Percentiles rank a stretch among this genome's conserved stretches.
phyloP scores from a whole-genome alignment of 2,329 filamentous ascomycete genomes.

The Dichotomopilus funicola region DNA sequence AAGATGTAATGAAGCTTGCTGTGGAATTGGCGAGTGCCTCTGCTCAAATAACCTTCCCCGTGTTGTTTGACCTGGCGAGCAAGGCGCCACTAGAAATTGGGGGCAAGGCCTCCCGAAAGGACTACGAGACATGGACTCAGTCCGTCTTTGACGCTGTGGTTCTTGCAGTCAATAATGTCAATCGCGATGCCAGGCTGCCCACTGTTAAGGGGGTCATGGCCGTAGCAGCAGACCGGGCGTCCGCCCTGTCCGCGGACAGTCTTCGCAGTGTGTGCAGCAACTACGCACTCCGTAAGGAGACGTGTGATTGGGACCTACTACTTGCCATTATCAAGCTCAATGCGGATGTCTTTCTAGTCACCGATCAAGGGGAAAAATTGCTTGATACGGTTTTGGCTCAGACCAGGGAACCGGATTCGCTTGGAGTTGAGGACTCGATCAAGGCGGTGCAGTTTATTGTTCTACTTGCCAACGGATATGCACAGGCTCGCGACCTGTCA shows the following conservation, averaged over 20 bases:
- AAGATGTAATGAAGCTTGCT: constrained; percentile 37
- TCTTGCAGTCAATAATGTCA: constrained; percentile 22
- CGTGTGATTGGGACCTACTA: constrained; percentile 39
- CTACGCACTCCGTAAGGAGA: constrained; percentile 33
- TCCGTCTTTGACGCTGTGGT: constrained; percentile 31
- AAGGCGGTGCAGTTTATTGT: constrained; percentile 32
- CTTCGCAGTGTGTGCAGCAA: constrained; percentile 38
- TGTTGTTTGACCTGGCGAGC: constrained; percentile 40
- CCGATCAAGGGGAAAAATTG: constrained; percentile 33
- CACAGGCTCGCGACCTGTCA: constrained; percentile 37
- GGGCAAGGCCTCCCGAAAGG: constrained; percentile 35
- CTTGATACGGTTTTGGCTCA: constrained; percentile 36
- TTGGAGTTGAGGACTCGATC: constrained; percentile 15
- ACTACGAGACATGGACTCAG: constrained; percentile 37
- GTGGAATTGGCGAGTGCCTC: constrained; percentile 34
- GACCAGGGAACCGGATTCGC: constrained; percentile 23
- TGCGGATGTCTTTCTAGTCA: constrained; percentile 39
- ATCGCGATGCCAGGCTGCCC: constrained; percentile 17
- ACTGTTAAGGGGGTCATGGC: constrained; percentile 29
- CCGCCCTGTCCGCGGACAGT: constrained; percentile 33
- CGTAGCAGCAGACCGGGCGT: constrained; percentile 27
- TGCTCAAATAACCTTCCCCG: constrained; percentile 34
- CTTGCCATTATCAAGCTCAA: constrained; percentile 39
- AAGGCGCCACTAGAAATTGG: constrained; percentile 26
- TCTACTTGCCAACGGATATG: constrained; percentile 39